Evolutionary conservation across 164 flowering plant genomes (phyloP).

Genomic region (Cinnamomum chago): DNA sequence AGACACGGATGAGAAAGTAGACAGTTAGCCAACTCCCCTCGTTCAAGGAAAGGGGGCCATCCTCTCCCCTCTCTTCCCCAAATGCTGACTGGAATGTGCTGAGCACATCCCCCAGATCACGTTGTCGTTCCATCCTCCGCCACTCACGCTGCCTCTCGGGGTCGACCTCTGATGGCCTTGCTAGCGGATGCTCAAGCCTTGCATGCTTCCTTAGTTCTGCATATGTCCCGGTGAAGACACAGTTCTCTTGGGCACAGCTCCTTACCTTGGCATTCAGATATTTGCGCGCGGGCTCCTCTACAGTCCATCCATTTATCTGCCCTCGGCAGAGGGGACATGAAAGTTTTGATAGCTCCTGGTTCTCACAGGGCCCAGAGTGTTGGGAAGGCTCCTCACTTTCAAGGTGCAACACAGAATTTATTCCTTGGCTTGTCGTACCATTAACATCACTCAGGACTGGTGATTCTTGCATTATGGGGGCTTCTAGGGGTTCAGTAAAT

Average conservation of each 20-base stretch:
- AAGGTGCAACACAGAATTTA: neutral
- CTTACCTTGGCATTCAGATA: constrained; percentile 74
- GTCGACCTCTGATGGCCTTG: constrained; percentile 68
- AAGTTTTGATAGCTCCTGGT: constrained; percentile 15
- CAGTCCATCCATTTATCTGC: constrained; percentile 58
- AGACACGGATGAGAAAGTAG: constrained; percentile 49
- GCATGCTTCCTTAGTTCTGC: constrained; percentile 85
- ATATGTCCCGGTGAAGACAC: constrained; percentile 63
- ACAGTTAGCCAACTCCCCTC: constrained; percentile 65
- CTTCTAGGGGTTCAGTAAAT: neutral
- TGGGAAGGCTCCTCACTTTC: neutral
- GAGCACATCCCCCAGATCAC: constrained; percentile 77
- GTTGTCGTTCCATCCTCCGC: constrained; percentile 74
- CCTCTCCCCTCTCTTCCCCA: constrained; percentile 38
- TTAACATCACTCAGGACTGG: neutral
- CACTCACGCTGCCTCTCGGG: constrained; percentile 74
- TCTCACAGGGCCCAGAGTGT: constrained; percentile 15
- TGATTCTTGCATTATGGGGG: neutral
- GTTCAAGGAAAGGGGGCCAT: constrained; percentile 12
- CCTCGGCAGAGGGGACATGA: constrained; percentile 90
- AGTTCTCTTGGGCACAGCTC: constrained; percentile 74
- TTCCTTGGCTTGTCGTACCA: neutral
- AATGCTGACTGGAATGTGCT: constrained; percentile 73
- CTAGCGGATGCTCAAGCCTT: constrained; percentile 64
- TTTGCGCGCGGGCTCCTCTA: constrained; percentile 62